phyloP scores from a whole-genome alignment of 768 basidiomycete genomes.

The Tulasnella sp. region DNA sequence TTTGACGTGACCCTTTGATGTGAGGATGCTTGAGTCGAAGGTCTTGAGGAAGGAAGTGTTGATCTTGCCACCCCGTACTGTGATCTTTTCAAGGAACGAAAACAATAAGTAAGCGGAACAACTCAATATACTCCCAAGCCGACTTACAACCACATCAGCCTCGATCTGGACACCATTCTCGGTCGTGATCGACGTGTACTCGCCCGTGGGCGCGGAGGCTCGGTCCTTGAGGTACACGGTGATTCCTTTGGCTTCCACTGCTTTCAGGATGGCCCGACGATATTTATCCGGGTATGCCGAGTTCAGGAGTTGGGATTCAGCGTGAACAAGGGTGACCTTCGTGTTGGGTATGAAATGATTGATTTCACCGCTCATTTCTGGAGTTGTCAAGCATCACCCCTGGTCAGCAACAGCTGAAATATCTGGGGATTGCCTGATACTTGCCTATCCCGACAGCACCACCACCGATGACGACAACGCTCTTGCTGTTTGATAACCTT shows the following conservation, averaged over 20 bases:
- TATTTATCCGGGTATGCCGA: slow-evolving; percentile 21
- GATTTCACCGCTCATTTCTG: slow-evolving; percentile 21
- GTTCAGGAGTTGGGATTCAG: slow-evolving; percentile 17
- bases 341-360: slow-evolving; percentile 18
- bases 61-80: slow-evolving; percentile 12
- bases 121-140: too few relatives aligned
- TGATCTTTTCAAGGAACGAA: not conserved
- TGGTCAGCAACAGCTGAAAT: not conserved
- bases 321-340: slow-evolving; percentile 20
- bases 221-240: slow-evolving; percentile 15
- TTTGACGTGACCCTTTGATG: slow-evolving; percentile 15
- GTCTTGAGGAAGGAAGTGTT: slow-evolving; percentile 15
- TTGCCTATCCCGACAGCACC: slow-evolving; percentile 21
- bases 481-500: slow-evolving; percentile 13
- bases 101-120: not conserved
- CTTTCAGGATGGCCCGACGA: slow-evolving; percentile 3
- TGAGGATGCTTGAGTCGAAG: slow-evolving; percentile 15
- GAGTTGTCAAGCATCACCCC: too few relatives aligned
- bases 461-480: slow-evolving; percentile 20
- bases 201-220: slow-evolving; percentile 1
- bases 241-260: not conserved
- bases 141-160: slow-evolving; percentile 22
- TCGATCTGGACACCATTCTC: slow-evolving; percentile 20
- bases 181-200: slow-evolving; percentile 17
- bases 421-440: not conserved